A percentile compares a stretch with the other conserved stretches of the same genome.
Evolutionary conservation across 208 protist species (phyloP).

Genomic region (Tritrichomonas musculus): DNA sequence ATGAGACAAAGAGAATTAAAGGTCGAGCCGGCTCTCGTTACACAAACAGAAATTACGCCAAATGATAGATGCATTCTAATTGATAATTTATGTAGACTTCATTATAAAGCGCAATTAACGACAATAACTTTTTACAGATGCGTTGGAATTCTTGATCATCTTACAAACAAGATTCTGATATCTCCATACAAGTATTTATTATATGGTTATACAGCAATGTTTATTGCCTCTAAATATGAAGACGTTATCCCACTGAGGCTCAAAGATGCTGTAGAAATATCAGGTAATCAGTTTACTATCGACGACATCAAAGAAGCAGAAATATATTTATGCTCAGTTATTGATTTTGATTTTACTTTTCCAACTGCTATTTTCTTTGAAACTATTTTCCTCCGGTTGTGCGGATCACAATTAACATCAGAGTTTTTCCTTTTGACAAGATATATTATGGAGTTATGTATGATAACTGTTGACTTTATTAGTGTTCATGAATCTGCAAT

Average conservation of each 20-base stretch:
- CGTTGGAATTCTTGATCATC: background rate
- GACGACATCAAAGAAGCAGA: background rate
- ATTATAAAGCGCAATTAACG: constrained; percentile 5
- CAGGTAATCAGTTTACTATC: background rate
- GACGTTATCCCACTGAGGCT: background rate
- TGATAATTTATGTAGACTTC: background rate
- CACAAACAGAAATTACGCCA: background rate
- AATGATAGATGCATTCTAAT: background rate
- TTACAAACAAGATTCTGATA: background rate
- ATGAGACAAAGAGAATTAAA: background rate
- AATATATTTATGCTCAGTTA: background rate
- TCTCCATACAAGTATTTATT: background rate
- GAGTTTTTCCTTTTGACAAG: background rate
- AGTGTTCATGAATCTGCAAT: background rate
- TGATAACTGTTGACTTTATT: background rate
- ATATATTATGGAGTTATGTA: background rate
- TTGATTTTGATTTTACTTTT: background rate
- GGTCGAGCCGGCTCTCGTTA: background rate
- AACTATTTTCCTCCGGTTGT: background rate
- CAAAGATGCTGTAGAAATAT: background rate
- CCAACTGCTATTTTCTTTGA: background rate
- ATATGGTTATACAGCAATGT: background rate
- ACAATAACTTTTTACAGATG: background rate
- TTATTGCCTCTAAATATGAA: background rate
- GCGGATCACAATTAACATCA: background rate